A percentile compares a stretch with the other conserved stretches of the same genome.
Conservation (phyloP, 257 asterid genomes). For the Datura wrightii region DNA sequence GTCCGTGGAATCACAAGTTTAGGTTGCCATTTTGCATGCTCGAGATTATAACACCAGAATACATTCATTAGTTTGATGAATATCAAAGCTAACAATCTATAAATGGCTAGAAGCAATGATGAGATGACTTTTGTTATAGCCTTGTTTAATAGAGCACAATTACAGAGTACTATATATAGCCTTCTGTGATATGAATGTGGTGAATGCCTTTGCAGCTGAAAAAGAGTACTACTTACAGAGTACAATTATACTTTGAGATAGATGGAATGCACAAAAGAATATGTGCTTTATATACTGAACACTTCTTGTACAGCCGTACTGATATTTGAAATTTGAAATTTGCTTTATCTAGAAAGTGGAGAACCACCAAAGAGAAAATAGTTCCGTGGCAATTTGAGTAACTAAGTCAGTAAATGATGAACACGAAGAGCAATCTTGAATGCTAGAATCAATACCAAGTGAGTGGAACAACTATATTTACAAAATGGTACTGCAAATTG, state of each 20-base stretch:
- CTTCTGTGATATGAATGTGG: background rate
- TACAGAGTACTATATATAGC: background rate
- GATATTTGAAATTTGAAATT: conserved; percentile 23
- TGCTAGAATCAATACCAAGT: background rate
- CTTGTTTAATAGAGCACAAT: background rate
- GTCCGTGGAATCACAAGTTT: background rate
- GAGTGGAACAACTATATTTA: conserved; percentile 28
- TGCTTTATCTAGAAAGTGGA: background rate
- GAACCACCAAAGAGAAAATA: background rate
- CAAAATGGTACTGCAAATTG: conserved; percentile 37
- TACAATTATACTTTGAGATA: conserved; percentile 2
- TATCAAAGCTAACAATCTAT: background rate
- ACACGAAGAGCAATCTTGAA: conserved; percentile 2
- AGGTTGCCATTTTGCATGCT: background rate
- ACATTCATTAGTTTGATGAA: background rate
- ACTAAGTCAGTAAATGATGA: conserved; percentile 13
- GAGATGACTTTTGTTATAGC: conserved; percentile 9
- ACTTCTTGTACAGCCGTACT: background rate
- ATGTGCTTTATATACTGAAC: conserved; percentile 13
- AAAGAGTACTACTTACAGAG: background rate
- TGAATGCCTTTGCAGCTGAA: background rate
- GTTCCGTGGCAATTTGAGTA: conserved; percentile 1
- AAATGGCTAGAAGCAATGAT: conserved; percentile 27
- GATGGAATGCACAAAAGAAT: background rate
- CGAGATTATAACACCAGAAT: background rate